Conservation (phyloP, 2,329 filamentous ascomycete species). For the Geosmithia morbida region DNA sequence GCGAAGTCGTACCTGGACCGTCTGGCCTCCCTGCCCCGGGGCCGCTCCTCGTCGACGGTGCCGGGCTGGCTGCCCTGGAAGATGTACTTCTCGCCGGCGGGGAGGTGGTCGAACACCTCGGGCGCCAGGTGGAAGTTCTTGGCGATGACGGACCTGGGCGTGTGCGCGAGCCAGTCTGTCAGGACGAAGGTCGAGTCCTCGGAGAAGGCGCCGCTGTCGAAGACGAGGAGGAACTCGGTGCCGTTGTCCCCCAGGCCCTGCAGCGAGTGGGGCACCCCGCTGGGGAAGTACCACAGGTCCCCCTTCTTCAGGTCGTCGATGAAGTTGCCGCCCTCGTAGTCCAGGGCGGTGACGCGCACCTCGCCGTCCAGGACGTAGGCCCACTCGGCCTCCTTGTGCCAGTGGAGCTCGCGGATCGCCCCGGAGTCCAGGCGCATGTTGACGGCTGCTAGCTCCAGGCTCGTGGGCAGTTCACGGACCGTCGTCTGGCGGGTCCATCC, state of each 20-base stretch:
- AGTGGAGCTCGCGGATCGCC: conserved; percentile 64
- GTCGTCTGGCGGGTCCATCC: conserved; percentile 68
- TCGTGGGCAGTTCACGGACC: conserved; percentile 46
- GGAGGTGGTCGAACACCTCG: conserved; percentile 55
- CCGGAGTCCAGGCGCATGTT: conserved; percentile 65
- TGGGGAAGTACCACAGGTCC: conserved; percentile 71
- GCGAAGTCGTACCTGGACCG: conserved; percentile 56
- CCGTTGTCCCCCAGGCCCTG: conserved; percentile 55
- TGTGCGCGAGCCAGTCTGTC: conserved; percentile 61
- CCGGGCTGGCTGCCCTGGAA: conserved; percentile 55
- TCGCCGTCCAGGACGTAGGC: conserved; percentile 58
- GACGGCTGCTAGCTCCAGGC: conserved; percentile 58
- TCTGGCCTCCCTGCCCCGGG: conserved; percentile 45
- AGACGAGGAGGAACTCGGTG: conserved; percentile 32
- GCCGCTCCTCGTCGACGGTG: conserved; percentile 50
- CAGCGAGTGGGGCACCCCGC: conserved; percentile 62
- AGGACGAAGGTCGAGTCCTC: conserved; percentile 57
- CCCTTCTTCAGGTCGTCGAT: conserved; percentile 64
- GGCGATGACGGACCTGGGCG: conserved; percentile 54
- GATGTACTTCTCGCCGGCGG: conserved; percentile 58
- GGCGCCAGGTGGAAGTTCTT: conserved; percentile 65
- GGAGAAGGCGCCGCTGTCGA: conserved; percentile 35
- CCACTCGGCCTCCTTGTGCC: conserved; percentile 74
- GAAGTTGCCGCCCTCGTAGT: conserved; percentile 63
- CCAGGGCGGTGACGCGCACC: conserved; percentile 58